Percentiles rank a stretch among this genome's conserved stretches.
Evolutionary conservation across 2,329 filamentous ascomycete genomes (phyloP).

Genomic region (Aspergillus eucalypticola): DNA sequence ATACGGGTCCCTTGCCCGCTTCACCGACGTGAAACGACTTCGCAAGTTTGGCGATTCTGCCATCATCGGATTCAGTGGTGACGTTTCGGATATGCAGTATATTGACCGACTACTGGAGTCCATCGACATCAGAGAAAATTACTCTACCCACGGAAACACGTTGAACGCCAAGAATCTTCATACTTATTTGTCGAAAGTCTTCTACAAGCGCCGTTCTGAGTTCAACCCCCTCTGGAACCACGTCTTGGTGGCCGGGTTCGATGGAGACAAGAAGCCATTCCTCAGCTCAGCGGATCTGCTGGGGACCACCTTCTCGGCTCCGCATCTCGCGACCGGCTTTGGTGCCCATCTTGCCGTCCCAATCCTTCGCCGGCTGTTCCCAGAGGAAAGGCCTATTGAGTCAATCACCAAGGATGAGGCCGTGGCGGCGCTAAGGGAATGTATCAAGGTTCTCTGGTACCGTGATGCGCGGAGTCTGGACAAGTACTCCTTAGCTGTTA

Average conservation of each 20-base stretch:
- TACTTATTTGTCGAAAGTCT: slow-evolving; percentile 92
- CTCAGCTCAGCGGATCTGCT: slow-evolving; percentile 88
- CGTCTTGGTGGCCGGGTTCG: slow-evolving; percentile 84
- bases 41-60: slow-evolving; percentile 81
- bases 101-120: slow-evolving; percentile 85
- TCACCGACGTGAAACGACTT: slow-evolving; percentile 94
- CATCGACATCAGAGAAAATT: slow-evolving; percentile 86
- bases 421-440: slow-evolving; percentile 79
- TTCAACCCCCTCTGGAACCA: slow-evolving; percentile 99
- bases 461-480: slow-evolving; percentile 91
- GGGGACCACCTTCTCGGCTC: slow-evolving; percentile 85
- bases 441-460: slow-evolving; percentile 98
- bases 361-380: slow-evolving; percentile 79
- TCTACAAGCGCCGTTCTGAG: slow-evolving; percentile 91
- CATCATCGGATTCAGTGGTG: slow-evolving; percentile 90
- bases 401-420: slow-evolving; percentile 75
- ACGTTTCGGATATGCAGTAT: slow-evolving; percentile 99
- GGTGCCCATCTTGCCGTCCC: slow-evolving; percentile 91
- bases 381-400: slow-evolving; percentile 76
- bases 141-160: slow-evolving; percentile 57
- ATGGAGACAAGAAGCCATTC: slow-evolving; percentile 78
- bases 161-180: slow-evolving; percentile 93
- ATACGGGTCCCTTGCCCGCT: slow-evolving; percentile 94
- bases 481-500: slow-evolving; percentile 84
- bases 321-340: slow-evolving; percentile 89